A percentile compares a stretch with the other conserved stretches of the same genome.
Conservation (phyloP, 2,329 filamentous ascomycete genomes). For the Furcasterigmium furcatum region DNA sequence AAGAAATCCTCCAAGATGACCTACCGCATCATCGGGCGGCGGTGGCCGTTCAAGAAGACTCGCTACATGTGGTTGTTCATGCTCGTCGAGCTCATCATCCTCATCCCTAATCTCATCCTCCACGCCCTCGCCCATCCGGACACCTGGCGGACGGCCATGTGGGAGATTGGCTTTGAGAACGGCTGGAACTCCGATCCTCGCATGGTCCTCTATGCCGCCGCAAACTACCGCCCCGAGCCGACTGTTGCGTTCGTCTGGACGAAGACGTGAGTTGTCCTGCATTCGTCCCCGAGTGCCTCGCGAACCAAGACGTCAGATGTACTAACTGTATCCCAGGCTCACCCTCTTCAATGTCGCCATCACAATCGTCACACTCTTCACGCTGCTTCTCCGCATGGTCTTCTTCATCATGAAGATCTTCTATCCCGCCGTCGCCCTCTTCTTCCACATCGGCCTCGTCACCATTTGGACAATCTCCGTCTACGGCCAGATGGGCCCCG, state of each 20-base stretch:
- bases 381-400: conserved; percentile 68
- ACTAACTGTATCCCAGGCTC: conserved; percentile 48
- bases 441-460: conserved; percentile 55
- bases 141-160: conserved; percentile 68
- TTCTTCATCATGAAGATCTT: conserved; percentile 69
- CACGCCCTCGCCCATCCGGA: conserved; percentile 71
- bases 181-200: conserved; percentile 73
- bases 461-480: conserved; percentile 64
- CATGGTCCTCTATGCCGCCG: conserved; percentile 68
- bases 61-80: conserved; percentile 59
- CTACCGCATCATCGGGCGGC: conserved; percentile 56
- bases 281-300: too few relatives aligned
- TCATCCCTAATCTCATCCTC: conserved; percentile 64
- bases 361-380: conserved; percentile 72
- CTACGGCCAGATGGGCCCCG: conserved; percentile 70
- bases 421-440: conserved; percentile 60
- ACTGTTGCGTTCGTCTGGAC: conserved; percentile 71
- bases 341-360: conserved; percentile 76
- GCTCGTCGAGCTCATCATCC: conserved; percentile 61
- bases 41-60: conserved; percentile 37
- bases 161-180: conserved; percentile 67
- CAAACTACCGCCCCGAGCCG: conserved; percentile 64
- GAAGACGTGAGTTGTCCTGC: conserved; percentile 52
- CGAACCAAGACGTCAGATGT: too few relatives aligned
- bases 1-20: conserved; percentile 27